These are phyloP conservation scores for Zymoseptoria crescenta DNA, from an alignment of 2,329 filamentous ascomycete species.

Conservation along the genomic window DNA sequence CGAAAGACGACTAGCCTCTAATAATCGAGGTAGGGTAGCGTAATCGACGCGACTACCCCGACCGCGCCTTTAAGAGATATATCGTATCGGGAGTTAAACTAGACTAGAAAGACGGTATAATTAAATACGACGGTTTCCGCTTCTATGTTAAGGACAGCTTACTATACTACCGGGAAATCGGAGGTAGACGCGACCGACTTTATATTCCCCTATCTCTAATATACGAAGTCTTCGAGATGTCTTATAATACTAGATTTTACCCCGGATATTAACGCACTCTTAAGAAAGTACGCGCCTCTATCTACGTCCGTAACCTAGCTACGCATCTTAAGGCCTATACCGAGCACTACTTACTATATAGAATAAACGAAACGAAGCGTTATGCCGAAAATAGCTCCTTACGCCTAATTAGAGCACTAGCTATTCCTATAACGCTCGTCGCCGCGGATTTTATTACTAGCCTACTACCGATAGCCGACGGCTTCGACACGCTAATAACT, in stretches of 20 bases:
- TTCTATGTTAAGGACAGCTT: constrained; percentile 1
- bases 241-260: constrained; percentile 1
- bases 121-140: background rate
- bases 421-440: background rate
- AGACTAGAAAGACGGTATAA: background rate
- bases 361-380: background rate
- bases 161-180: background rate
- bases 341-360: background rate
- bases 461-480: background rate
- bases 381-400: background rate
- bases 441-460: background rate
- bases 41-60: too few species aligned
- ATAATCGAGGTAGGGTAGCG: too few species aligned
- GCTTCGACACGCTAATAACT: constrained; percentile 3
- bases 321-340: background rate
- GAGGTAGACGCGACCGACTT: background rate
- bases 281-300: background rate
- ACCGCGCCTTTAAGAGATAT: too few species aligned
- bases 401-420: background rate
- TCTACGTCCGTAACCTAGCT: background rate
- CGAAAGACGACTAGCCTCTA: too few species aligned
- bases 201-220: background rate
- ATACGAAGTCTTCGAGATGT: constrained; percentile 2
- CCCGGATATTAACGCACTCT: background rate
- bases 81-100: background rate